phyloP scores from a whole-genome alignment of 768 basidiomycete genomes.

The Suillus subaureus region DNA sequence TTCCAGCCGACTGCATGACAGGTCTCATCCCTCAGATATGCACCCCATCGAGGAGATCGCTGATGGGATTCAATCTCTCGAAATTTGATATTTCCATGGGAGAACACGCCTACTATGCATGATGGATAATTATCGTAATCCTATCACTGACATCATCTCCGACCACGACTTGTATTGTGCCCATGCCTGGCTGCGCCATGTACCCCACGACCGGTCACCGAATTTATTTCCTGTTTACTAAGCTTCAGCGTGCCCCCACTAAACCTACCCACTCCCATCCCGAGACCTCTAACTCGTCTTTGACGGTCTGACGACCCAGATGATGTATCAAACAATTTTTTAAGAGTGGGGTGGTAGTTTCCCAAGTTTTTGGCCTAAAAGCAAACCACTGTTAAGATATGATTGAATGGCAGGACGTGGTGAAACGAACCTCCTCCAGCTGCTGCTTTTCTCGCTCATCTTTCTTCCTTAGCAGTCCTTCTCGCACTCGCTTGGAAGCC shows the following conservation, averaged over 20 bases:
- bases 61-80: conserved; percentile 23
- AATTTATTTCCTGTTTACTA: conserved; percentile 57
- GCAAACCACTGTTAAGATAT: conserved; percentile 14
- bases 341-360: conserved; percentile 82
- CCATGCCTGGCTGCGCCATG: conserved; percentile 2
- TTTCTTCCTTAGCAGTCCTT: conserved; percentile 67
- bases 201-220: conserved; percentile 31
- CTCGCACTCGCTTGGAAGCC: conserved; percentile 71
- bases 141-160: conserved; percentile 12
- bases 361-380: conserved; percentile 78
- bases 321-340: conserved; percentile 59
- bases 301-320: conserved; percentile 28
- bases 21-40: conserved; percentile 17
- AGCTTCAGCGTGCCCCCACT: conserved; percentile 69
- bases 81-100: conserved; percentile 18
- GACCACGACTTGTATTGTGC: conserved; percentile 4
- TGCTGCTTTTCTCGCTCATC: conserved; percentile 53
- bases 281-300: conserved; percentile 65
- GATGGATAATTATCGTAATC: not conserved
- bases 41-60: conserved; percentile 25
- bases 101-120: not conserved
- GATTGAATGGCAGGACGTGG: not conserved
- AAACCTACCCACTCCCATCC: conserved; percentile 81
- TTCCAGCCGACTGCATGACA: conserved; percentile 20
- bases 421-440: conserved; percentile 65